phyloP scores from a whole-genome alignment of 768 basidiomycete species.

The Phaeotremella fagi region DNA sequence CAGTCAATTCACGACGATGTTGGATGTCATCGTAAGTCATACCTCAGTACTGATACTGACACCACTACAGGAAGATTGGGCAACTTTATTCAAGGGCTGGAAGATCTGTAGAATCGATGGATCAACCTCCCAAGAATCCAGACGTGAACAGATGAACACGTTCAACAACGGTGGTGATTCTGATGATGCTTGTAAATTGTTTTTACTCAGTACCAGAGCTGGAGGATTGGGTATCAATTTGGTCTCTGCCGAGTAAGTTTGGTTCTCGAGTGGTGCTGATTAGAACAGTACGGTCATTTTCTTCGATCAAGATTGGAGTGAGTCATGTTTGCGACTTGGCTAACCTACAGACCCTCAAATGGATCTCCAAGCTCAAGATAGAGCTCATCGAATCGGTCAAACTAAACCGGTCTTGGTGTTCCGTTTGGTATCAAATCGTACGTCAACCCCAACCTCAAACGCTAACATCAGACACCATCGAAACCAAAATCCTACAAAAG shows the following conservation, averaged over 20 bases:
- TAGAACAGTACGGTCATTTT: conserved; percentile 70
- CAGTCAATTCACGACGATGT: conserved; percentile 90
- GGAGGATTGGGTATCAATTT: conserved; percentile 94
- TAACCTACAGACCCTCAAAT: conserved; percentile 67
- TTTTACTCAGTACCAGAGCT: conserved; percentile 85
- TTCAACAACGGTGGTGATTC: conserved; percentile 72
- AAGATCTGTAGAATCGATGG: conserved; percentile 88
- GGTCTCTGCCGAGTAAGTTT: conserved; percentile 45
- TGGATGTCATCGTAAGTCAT: conserved; percentile 83
- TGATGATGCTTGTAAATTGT: conserved; percentile 49
- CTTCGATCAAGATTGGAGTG: conserved; percentile 86
- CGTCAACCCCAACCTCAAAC: neutral
- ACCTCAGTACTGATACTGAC: conserved; percentile 4
- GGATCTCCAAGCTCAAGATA: conserved; percentile 92
- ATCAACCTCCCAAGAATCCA: conserved; percentile 67
- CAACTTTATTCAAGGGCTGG: conserved; percentile 75
- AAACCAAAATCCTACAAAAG: conserved; percentile 86
- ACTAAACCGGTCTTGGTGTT: conserved; percentile 84
- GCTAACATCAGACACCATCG: conserved; percentile 61
- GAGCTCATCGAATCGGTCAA: conserved; percentile 94
- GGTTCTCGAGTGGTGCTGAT: neutral
- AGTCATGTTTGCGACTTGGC: conserved; percentile 16
- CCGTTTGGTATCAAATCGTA: conserved; percentile 63
- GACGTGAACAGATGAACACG: conserved; percentile 74
- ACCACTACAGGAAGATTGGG: conserved; percentile 66